A percentile compares a stretch with the other conserved stretches of the same genome.
Conservation (phyloP, 352 stramenopile species). For the Pythium oligandrum region DNA sequence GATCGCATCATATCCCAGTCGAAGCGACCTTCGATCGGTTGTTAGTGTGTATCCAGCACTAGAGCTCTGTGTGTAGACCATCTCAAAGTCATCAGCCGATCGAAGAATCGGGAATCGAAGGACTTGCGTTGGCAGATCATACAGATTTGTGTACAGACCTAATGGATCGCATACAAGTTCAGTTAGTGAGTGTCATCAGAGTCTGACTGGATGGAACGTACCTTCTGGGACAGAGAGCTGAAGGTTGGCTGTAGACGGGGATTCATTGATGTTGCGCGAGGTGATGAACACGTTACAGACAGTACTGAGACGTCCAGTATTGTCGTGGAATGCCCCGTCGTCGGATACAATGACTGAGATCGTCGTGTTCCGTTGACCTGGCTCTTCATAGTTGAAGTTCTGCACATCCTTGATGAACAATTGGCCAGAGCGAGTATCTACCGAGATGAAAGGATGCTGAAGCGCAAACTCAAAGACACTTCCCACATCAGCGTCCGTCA, state of each 20-base stretch:
- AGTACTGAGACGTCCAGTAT: slow-evolving; percentile 5
- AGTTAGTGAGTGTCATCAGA: no score
- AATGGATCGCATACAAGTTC: no score
- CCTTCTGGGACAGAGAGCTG: slow-evolving; percentile 14
- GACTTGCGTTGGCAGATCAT: slow-evolving; percentile 8
- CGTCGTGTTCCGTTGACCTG: slow-evolving; percentile 2
- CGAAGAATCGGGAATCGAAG: slow-evolving; percentile 12
- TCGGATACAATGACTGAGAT: slow-evolving; percentile 20
- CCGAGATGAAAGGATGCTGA: slow-evolving; percentile 16
- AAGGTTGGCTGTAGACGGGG: slow-evolving; percentile 13
- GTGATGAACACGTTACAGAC: slow-evolving; percentile 16
- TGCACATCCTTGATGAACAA: slow-evolving; percentile 9
- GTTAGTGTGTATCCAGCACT: slow-evolving; percentile 8
- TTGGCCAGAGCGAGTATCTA: slow-evolving; percentile 13
- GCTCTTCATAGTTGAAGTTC: slow-evolving; percentile 25
- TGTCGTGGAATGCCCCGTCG: slow-evolving; percentile 24
- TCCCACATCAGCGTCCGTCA: slow-evolving; percentile 16
- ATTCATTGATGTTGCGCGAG: slow-evolving; percentile 19
- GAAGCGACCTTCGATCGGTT: slow-evolving; percentile 13
- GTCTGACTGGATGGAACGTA: neutral
- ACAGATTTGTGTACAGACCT: slow-evolving; percentile 6
- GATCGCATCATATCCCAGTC: slow-evolving; percentile 28
- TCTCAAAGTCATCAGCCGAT: slow-evolving; percentile 14
- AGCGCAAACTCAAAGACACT: slow-evolving; percentile 22
- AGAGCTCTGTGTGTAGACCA: slow-evolving; percentile 15